These are phyloP conservation scores for Dictyostelium intermedium DNA, from an alignment of 78 protist species.

Conservation along the genomic window DNA sequence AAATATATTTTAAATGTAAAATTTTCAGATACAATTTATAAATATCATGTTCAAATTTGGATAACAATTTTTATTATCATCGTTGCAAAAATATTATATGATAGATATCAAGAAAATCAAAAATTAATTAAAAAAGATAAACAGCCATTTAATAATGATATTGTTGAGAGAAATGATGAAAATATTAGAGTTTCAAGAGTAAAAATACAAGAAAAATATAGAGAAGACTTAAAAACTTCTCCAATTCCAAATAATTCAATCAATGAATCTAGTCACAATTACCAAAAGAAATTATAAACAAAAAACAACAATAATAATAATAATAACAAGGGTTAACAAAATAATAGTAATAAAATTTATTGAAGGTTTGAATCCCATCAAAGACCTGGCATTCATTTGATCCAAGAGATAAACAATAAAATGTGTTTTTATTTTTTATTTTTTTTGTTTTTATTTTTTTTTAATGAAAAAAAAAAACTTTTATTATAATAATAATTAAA, in stretches of 20 bases:
- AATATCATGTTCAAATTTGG: conserved; percentile 11
- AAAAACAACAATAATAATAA: not conserved
- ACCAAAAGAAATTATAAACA: not conserved
- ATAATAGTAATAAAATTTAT: not conserved
- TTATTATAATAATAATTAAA: too few relatives aligned
- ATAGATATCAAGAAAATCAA: not conserved
- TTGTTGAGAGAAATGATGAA: not conserved
- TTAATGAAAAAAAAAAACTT: not conserved
- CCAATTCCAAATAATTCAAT: not conserved
- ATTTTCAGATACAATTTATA: not conserved
- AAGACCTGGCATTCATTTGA: not conserved
- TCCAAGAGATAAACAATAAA: not conserved
- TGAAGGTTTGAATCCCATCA: not conserved
- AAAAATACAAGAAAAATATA: not conserved
- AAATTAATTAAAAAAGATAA: not conserved
- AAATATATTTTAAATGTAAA: not conserved
- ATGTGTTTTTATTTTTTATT: too few relatives aligned
- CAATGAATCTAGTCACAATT: not conserved
- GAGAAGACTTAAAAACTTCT: not conserved
- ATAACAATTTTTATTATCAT: not conserved
- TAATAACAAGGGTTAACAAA: not conserved
- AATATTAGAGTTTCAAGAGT: not conserved
- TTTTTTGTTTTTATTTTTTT: too few relatives aligned
- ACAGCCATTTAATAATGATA: not conserved
- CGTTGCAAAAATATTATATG: not conserved